Evolutionary conservation across 768 basidiomycete species (phyloP).

Genomic region (Suillus tomentosus): DNA sequence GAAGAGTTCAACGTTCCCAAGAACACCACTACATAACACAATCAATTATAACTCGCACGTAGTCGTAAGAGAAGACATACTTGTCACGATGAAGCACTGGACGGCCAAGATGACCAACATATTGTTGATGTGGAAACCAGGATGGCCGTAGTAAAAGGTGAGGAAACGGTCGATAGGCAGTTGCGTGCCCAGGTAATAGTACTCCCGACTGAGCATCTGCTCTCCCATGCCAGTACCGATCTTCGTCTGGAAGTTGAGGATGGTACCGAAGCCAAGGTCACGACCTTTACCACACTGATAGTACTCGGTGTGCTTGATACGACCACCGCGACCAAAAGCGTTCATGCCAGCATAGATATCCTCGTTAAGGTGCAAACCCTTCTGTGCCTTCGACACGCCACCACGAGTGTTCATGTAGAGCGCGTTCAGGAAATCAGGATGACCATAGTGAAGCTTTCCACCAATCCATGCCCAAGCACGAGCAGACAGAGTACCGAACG

Average conservation of each 20-base stretch:
- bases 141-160: slow-evolving; percentile 99
- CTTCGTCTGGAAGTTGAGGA: slow-evolving; percentile 99
- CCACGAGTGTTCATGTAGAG: slow-evolving; percentile 98
- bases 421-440: slow-evolving; percentile 98
- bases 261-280: slow-evolving; percentile 98
- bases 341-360: slow-evolving; percentile 99
- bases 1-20: slow-evolving; percentile 89
- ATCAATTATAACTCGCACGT: slow-evolving; percentile 18
- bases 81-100: slow-evolving; percentile 90
- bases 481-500: slow-evolving; percentile 97
- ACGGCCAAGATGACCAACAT: slow-evolving; percentile 98
- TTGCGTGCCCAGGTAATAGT: slow-evolving; percentile 98
- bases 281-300: slow-evolving; percentile 99
- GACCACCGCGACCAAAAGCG: slow-evolving; percentile 92
- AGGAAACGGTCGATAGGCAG: slow-evolving; percentile 97
- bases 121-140: slow-evolving; percentile 99
- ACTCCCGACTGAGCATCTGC: slow-evolving; percentile 98
- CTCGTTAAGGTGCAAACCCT: slow-evolving; percentile 98
- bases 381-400: slow-evolving; percentile 98
- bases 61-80: slow-evolving; percentile 47
- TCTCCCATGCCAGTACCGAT: slow-evolving; percentile 99
- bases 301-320: slow-evolving; percentile 99
- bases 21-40: slow-evolving; percentile 73
- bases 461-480: slow-evolving; percentile 96
- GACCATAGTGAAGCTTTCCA: slow-evolving; percentile 98